Base-by-base conservation (phyloP, 192 early-diverging fungal genomes). In the Umbelopsis sp. region DNA sequence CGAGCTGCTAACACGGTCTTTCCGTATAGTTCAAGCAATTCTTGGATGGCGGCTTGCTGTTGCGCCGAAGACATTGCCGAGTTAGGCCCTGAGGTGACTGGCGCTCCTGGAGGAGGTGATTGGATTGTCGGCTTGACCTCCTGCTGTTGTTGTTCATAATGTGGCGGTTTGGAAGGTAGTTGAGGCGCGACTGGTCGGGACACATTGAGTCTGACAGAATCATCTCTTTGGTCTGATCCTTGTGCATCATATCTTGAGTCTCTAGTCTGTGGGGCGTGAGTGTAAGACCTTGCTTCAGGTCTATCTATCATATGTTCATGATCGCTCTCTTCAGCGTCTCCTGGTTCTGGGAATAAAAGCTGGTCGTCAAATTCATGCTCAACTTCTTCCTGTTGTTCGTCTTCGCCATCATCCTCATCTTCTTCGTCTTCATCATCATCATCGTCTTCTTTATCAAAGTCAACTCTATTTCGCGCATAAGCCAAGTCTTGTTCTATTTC, bases 401-500 rank as follows among this genome's bases (percentile, higher is more conserved):
- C 27, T 3, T 30, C 27, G 27, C 27, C 27, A 30, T 30, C 27
- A 30, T 30, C 27, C 3, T 30, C 27, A 30, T 30, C 27, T 30
- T 30, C 25, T 46, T 51, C 68, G 58, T 74, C 67, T 68, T 61
- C 68, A 1, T 35, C 47, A 13, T 61, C 33, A 2, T 71, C 65
- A 8, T 71, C 71, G 23, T 72, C 55, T 61, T 61, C 55, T 35
- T 61, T 1, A 3, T 61, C 55, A 16, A 27, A 61, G 30, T 61
- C 55, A 16, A 61, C 33, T 25, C 16, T n/a, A 18, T 35, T 27
- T 22, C 55, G 71, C 1, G 69, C 61, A 35, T 55, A 53, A 16
- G 53, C 64, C 13, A 78, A 51, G 44, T 78, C 76, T 18, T 73
- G 66, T 10, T 46, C 48, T 46, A 69, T 49, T n/a, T 70, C 68